These are phyloP conservation scores for Boletus sp. DNA, from an alignment of 1,284 basidiomycete species.

Conservation along the genomic window DNA sequence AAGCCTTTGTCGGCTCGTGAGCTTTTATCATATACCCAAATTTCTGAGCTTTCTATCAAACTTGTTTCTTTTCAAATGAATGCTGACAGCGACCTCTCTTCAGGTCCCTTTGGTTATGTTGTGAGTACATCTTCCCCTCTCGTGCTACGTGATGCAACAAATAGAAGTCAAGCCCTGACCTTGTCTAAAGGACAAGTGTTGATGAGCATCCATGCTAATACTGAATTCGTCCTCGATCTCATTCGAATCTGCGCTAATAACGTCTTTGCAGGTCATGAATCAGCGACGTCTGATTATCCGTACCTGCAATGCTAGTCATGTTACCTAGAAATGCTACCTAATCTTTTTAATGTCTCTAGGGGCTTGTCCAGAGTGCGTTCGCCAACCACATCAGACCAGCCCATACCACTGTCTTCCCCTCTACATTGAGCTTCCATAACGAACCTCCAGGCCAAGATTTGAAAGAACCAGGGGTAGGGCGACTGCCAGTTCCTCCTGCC, in stretches of 20 bases:
- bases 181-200: constrained; percentile 64
- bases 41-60: constrained; percentile 57
- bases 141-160: constrained; percentile 52
- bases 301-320: neutral
- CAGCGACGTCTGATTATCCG: neutral
- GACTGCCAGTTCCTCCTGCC: constrained; percentile 36
- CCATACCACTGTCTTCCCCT: constrained; percentile 35
- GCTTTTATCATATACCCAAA: constrained; percentile 75
- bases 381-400: constrained; percentile 50
- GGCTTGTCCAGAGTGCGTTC: constrained; percentile 53
- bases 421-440: constrained; percentile 28
- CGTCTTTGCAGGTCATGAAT: constrained; percentile 14
- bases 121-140: constrained; percentile 39
- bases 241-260: constrained; percentile 13
- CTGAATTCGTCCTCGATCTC: constrained; percentile 38
- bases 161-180: constrained; percentile 88
- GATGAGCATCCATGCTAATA: constrained; percentile 84
- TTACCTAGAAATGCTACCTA: constrained; percentile 1
- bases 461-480: constrained; percentile 25
- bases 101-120: neutral
- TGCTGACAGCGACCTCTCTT: constrained; percentile 10
- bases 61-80: constrained; percentile 1
- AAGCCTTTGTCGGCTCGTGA: constrained; percentile 63
- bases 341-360: constrained; percentile 15
- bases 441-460: constrained; percentile 32